phyloP scores from a whole-genome alignment of 495 filamentous ascomycete species.

The Ascodesmis nigricans region DNA sequence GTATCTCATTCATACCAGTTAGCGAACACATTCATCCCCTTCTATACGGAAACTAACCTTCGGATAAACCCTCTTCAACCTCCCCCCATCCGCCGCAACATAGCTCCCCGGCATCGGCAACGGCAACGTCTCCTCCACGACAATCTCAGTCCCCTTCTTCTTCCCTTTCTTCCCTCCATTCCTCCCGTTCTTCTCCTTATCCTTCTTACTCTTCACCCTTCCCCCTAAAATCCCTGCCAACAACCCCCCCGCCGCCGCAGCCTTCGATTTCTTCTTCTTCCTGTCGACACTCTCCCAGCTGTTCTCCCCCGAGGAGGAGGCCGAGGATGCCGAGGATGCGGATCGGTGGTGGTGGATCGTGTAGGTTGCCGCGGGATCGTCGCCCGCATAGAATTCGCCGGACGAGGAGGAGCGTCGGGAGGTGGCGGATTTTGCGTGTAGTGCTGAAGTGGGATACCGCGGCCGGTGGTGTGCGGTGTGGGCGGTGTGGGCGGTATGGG shows the following conservation, averaged over 20 bases:
- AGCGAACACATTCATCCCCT: background rate
- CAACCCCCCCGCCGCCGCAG: slow-evolving; percentile 4
- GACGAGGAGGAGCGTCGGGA: no score
- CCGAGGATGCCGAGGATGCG: slow-evolving; percentile 2
- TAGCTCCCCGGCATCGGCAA: slow-evolving; percentile 3
- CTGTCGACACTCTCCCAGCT: slow-evolving; percentile 10
- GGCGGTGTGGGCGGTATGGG: background rate
- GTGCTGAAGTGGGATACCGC: slow-evolving; percentile 1
- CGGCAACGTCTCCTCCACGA: background rate
- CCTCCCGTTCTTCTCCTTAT: background rate
- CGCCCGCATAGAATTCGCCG: background rate
- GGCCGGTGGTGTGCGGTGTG: background rate
- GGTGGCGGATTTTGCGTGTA: no score
- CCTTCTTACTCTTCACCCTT: slow-evolving; percentile 5
- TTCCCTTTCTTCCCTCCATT: background rate
- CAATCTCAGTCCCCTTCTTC: slow-evolving; percentile 1
- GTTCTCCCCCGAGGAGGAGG: no score
- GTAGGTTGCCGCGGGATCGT: background rate
- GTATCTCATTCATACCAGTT: background rate
- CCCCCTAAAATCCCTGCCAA: slow-evolving; percentile 4
- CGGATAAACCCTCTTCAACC: slow-evolving; percentile 6
- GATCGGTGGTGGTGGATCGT: background rate
- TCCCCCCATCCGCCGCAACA: background rate
- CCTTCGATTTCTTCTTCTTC: slow-evolving; percentile 1
- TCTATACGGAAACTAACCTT: slow-evolving; percentile 7